Conservation (phyloP, 495 filamentous ascomycete species). For the Penicillium angulare region DNA sequence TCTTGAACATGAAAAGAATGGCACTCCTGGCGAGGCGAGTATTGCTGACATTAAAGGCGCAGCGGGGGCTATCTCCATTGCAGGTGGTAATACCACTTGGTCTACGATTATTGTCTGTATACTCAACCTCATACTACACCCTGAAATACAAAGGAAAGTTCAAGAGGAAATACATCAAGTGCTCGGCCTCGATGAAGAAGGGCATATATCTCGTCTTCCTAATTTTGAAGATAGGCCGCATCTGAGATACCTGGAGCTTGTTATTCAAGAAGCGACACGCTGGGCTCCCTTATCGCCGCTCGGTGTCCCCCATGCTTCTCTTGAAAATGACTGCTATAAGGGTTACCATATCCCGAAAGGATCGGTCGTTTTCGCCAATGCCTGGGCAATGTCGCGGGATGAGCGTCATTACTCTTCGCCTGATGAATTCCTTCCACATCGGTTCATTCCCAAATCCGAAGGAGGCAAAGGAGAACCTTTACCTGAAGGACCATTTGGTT, state of each 20-base stretch:
- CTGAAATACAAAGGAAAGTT: slow-evolving; percentile 42
- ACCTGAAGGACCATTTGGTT: slow-evolving; percentile 52
- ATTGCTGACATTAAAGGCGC: slow-evolving; percentile 50
- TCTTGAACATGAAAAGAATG: slow-evolving; percentile 18
- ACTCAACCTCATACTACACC: slow-evolving; percentile 38
- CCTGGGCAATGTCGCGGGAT: slow-evolving; percentile 45
- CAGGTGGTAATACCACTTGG: slow-evolving; percentile 47
- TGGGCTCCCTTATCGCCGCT: slow-evolving; percentile 36
- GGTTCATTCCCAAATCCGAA: slow-evolving; percentile 39
- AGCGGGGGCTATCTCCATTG: slow-evolving; percentile 48
- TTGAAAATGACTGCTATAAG: slow-evolving; percentile 50
- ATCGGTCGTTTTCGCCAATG: slow-evolving; percentile 40
- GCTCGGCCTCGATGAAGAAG: slow-evolving; percentile 12
- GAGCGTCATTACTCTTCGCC: slow-evolving; percentile 37
- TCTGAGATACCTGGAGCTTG: slow-evolving; percentile 30
- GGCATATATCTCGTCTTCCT: slow-evolving; percentile 11
- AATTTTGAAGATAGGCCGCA: slow-evolving; percentile 16
- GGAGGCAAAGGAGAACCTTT: slow-evolving; percentile 50
- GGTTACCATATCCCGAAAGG: slow-evolving; percentile 49
- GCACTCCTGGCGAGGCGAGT: slow-evolving; percentile 31
- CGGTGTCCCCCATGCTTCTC: slow-evolving; percentile 51
- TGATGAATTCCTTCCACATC: slow-evolving; percentile 38
- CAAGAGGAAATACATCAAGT: slow-evolving; percentile 41
- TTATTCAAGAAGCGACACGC: slow-evolving; percentile 35
- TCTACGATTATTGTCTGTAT: slow-evolving; percentile 37